A percentile compares a stretch with the other conserved stretches of the same genome.
phyloP scores from a whole-genome alignment of 768 basidiomycete species.

The Tricholoma hemisulphureum region DNA sequence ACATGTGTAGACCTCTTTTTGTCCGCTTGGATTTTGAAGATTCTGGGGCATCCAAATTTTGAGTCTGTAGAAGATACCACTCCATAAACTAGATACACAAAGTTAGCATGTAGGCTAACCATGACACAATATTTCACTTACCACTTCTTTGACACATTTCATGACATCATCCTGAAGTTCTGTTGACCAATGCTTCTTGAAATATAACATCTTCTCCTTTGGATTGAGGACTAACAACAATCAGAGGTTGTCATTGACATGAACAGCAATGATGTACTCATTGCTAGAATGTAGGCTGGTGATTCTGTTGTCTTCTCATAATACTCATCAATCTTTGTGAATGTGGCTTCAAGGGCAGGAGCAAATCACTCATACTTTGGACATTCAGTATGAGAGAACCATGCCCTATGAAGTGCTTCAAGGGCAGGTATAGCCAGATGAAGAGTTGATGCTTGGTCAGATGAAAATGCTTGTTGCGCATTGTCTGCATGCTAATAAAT shows the following conservation, averaged over 20 bases:
- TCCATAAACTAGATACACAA: not conserved
- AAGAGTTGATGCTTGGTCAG: too few species aligned
- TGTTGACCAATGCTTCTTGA: conserved; percentile 26
- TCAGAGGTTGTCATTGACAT: too few species aligned
- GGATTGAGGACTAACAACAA: conserved; percentile 25
- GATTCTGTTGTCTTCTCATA: too few species aligned
- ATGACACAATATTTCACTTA: not conserved
- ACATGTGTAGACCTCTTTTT: too few species aligned
- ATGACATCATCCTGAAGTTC: conserved; percentile 16
- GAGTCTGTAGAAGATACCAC: not conserved
- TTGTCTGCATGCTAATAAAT: conserved; percentile 3
- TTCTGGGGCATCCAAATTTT: not conserved
- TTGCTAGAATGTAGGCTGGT: conserved; percentile 26
- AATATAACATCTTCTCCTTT: conserved; percentile 19
- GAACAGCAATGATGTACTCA: too few species aligned
- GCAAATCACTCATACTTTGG: conserved; percentile 17
- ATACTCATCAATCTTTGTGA: too few species aligned
- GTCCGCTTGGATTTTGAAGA: not conserved
- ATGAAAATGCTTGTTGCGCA: conserved; percentile 14
- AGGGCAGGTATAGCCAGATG: too few species aligned
- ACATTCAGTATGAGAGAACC: conserved; percentile 3
- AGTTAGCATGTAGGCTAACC: not conserved
- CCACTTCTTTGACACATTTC: not conserved
- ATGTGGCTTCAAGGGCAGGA: conserved; percentile 15
- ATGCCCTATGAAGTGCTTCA: conserved; percentile 12